Base-by-base conservation (phyloP, 352 stramenopile species). In the Globisporangium paroecandrum region DNA sequence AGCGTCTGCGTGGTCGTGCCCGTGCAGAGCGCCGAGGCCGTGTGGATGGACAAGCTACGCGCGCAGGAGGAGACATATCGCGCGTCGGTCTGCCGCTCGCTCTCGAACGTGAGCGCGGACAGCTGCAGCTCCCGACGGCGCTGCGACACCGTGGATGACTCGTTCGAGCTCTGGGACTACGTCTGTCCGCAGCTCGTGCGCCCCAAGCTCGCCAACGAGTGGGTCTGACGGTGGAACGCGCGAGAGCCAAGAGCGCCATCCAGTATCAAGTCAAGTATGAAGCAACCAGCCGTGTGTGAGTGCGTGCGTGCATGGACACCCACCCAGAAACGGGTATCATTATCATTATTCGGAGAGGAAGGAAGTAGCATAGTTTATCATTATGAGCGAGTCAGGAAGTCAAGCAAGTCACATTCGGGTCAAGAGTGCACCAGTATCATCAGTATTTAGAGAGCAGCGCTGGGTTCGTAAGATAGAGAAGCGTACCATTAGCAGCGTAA, bases 111-210 rank as follows among this genome's bases (percentile, higher is more conserved):
- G 22, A 62, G 65, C 25, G 24, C 12, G 12, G 38, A 46, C 38
- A 46, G 38, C 12, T 46, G 22, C 34, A 57, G 34, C 58, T 43
- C 1, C 22, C 58, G 65, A 3, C 49, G 65, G 1, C 65, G 65
- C 34, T 70, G 65, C n/a, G 65, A 70, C 29, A 70, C 47, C 66
- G 61, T 60, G 10, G 66, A 71, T 53, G 66, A 71, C 20, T 27
- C 71, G n/a, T 87, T 87, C 64, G 79, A 85, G 32, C 78, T 87
- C 71, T 87, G 79, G 79, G 79, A 87, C 60, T 87, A 85, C 56
- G 74, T 87, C 38, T 84, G 77, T 65, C 77, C 77, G 3, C 76
- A 82, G 60, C 69, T 81, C 43, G 65, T 77, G 46, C 77, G 79
- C 9, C 75, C 65, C 13, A 47, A 58, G 38, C 79, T 73, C 57